Conservation (phyloP, 192 early-diverging fungal species). For the Entophlyctis helioformis region DNA sequence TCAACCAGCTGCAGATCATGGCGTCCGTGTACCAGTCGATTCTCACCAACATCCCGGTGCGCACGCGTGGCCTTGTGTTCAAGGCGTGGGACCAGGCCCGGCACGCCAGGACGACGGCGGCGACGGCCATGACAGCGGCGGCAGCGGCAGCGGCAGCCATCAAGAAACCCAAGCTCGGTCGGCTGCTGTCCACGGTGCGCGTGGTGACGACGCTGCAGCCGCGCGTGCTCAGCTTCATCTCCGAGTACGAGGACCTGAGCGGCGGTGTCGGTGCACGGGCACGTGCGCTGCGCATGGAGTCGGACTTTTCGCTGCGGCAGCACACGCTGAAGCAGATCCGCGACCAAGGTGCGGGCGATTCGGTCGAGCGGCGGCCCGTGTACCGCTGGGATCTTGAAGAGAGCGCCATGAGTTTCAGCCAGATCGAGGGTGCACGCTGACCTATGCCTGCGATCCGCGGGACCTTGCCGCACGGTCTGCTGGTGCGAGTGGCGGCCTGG, state of each 20-base stretch:
- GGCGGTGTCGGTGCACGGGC: slow-evolving; percentile 32
- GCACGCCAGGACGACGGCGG: too few relatives aligned
- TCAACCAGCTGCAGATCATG: slow-evolving; percentile 22
- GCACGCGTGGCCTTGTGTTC: slow-evolving; percentile 24
- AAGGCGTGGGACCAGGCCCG: neutral
- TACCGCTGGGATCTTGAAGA: neutral
- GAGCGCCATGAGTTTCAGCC: slow-evolving; percentile 3
- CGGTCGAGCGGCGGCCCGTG: neutral
- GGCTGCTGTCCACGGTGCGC: slow-evolving; percentile 18
- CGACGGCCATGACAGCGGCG: too few relatives aligned
- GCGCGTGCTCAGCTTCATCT: slow-evolving; percentile 24
- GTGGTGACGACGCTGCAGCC: slow-evolving; percentile 25
- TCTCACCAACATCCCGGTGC: slow-evolving; percentile 33
- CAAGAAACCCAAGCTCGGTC: slow-evolving; percentile 35
- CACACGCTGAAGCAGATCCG: slow-evolving; percentile 6
- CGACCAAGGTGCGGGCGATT: neutral
- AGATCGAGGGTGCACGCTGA: slow-evolving; percentile 2
- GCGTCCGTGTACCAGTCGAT: slow-evolving; percentile 36
- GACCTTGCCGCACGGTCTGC: too few relatives aligned
- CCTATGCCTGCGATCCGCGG: neutral
- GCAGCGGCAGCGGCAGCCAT: slow-evolving; percentile 1
- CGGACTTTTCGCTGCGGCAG: slow-evolving; percentile 26
- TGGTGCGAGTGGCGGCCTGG: too few relatives aligned
- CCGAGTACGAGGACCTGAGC: slow-evolving; percentile 21
- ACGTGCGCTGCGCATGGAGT: slow-evolving; percentile 26